Percentiles rank a stretch among this genome's conserved stretches.
phyloP scores from a whole-genome alignment of 2,329 filamentous ascomycete species.

The Colletotrichum acutatum region DNA sequence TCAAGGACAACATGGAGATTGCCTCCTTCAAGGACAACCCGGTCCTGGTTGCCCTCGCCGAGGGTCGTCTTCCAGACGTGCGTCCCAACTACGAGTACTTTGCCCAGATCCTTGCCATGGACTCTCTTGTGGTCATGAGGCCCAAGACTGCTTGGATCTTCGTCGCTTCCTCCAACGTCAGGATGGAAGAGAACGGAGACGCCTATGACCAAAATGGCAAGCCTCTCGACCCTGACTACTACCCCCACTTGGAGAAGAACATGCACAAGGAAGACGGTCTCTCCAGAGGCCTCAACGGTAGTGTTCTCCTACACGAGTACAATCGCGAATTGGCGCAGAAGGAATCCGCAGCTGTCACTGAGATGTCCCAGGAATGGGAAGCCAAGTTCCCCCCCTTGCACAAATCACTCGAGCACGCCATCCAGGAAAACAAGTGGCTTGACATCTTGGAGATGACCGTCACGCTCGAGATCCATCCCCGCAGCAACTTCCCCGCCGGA shows the following conservation, averaged over 20 bases:
- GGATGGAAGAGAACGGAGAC: slow-evolving; percentile 56
- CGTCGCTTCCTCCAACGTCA: slow-evolving; percentile 64
- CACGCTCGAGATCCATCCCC: slow-evolving; percentile 68
- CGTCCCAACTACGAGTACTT: slow-evolving; percentile 73
- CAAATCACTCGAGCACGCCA: slow-evolving; percentile 60
- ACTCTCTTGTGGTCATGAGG: slow-evolving; percentile 63
- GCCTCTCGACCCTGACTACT: slow-evolving; percentile 57
- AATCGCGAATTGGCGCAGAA: slow-evolving; percentile 64
- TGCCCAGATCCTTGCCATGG: slow-evolving; percentile 63
- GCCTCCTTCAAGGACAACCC: slow-evolving; percentile 73
- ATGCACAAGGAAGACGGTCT: slow-evolving; percentile 63
- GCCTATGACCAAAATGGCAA: slow-evolving; percentile 56
- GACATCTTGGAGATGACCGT: slow-evolving; percentile 72
- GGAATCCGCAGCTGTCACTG: slow-evolving; percentile 65
- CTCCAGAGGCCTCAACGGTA: slow-evolving; percentile 59
- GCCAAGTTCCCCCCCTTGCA: slow-evolving; percentile 67
- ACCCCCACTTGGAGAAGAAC: slow-evolving; percentile 67
- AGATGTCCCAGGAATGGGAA: slow-evolving; percentile 67
- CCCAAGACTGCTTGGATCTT: slow-evolving; percentile 71
- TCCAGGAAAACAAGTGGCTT: slow-evolving; percentile 62
- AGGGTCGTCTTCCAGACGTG: slow-evolving; percentile 66
- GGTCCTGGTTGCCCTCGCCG: slow-evolving; percentile 69
- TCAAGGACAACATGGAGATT: slow-evolving; percentile 53
- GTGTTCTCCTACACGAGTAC: slow-evolving; percentile 68
- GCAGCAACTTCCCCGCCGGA: slow-evolving; percentile 66